These are phyloP conservation scores for Vachellia pachyceras DNA, from an alignment of 306 rosid genomes.

Conservation along the genomic window DNA sequence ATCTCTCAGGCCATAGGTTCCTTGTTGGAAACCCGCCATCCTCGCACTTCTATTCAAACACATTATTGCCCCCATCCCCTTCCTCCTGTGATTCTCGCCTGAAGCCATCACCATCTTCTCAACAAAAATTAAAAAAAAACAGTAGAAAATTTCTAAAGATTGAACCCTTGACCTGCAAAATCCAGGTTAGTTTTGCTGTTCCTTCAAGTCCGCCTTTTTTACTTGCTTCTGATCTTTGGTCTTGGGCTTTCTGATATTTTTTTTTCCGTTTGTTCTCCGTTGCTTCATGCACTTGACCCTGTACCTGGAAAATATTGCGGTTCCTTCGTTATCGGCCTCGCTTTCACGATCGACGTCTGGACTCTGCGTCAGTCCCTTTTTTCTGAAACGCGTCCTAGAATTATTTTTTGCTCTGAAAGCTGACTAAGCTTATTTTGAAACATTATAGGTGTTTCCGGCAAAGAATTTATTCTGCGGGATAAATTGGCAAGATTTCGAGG, in stretches of 20 bases:
- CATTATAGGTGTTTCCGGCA: background rate
- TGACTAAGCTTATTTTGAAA: background rate
- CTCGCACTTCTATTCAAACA: conserved; percentile 63
- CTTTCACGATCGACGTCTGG: background rate
- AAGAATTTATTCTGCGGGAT: background rate
- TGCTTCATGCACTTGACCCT: background rate
- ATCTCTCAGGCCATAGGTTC: conserved; percentile 32
- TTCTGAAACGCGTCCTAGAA: background rate
- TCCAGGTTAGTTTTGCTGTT: background rate
- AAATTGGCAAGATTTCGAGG: background rate
- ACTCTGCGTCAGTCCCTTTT: background rate
- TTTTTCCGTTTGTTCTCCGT: background rate
- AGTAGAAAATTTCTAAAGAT: conserved; percentile 26
- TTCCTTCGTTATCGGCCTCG: background rate
- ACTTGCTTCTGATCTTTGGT: background rate
- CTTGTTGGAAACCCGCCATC: conserved; percentile 62
- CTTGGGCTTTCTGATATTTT: background rate
- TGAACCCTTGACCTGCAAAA: conserved; percentile 5
- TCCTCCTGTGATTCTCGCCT: conserved; percentile 14
- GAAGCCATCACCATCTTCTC: conserved; percentile 14
- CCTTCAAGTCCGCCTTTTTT: background rate
- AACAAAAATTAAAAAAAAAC: background rate
- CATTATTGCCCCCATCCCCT: no score
- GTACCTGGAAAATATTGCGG: background rate
- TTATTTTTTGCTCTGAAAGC: background rate